Percentiles rank a stretch among this genome's conserved stretches.
Conservation (phyloP, 805 yeast species). For the Monosporozyma solicola region DNA sequence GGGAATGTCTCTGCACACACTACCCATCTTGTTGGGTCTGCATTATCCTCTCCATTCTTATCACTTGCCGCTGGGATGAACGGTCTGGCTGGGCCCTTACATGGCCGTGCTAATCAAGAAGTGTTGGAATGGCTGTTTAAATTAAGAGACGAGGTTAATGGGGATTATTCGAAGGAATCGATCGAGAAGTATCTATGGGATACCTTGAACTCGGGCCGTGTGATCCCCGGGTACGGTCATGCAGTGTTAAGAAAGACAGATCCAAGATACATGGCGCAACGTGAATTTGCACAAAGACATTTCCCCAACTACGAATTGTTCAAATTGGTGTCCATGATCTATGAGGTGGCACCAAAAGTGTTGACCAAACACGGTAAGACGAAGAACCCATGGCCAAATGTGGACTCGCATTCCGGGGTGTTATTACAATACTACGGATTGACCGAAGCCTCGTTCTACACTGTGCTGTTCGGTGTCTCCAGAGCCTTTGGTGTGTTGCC, state of each 20-base stretch:
- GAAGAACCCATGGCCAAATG: constrained; percentile 91
- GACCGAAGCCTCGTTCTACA: constrained; percentile 74
- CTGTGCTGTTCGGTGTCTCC: constrained; percentile 78
- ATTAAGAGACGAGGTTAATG: constrained; percentile 49
- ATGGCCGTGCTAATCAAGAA: constrained; percentile 84
- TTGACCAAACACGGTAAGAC: constrained; percentile 81
- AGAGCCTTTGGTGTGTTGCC: constrained; percentile 84
- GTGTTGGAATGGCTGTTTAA: constrained; percentile 72
- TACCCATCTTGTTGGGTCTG: constrained; percentile 78
- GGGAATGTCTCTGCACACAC: constrained; percentile 85
- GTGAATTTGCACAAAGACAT: constrained; percentile 69
- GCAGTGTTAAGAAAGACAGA: constrained; percentile 84
- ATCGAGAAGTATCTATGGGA: constrained; percentile 74
- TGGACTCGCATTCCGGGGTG: constrained; percentile 82
- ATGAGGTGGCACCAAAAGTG: constrained; percentile 76
- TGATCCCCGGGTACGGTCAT: constrained; percentile 84
- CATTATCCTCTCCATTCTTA: constrained; percentile 68
- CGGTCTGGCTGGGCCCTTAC: constrained; percentile 83
- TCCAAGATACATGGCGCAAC: constrained; percentile 80
- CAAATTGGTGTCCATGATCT: constrained; percentile 67
- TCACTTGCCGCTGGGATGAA: constrained; percentile 75
- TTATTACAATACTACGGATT: constrained; percentile 78
- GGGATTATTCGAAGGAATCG: constrained; percentile 57
- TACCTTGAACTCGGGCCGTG: constrained; percentile 72
- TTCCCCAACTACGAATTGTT: constrained; percentile 73